Base-by-base conservation (phyloP, 192 early-diverging fungal genomes). In the Lunasporangiospora selenospora region DNA sequence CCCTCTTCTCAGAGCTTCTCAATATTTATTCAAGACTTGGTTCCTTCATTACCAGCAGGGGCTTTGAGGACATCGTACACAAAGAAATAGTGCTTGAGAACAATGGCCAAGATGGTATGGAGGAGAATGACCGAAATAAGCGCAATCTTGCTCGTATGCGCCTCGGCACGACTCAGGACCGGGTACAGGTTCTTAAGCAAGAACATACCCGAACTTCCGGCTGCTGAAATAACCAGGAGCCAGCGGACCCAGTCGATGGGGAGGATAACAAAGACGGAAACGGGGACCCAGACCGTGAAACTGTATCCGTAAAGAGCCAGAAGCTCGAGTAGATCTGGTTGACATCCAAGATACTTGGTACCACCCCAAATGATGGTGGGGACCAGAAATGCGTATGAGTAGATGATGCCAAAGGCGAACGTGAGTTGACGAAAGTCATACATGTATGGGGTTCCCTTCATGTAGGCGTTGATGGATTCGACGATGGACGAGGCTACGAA, bases 401-500 rank as follows among this genome's bases (percentile, higher is more conserved):
- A 99, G 23, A 98, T 81, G 15, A 88, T 88, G 30, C 83, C 81
- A 16, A 88, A 86, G 3, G 95, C 96, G 58, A 92, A 89, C 0
- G 91, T 89, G 30, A 99, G 76, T 58, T 89, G 79, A 13, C 87
- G 80, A 75, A 98, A 88, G 67, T 98, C 91, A 75, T 91, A 92
- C 29, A 76, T 75, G 76, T 88, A 87, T 29, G 67, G 31, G 6
- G 53, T 53, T 0, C 77, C 80, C 1, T 67, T 58, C 21, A 90
- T 79, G 36, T 85, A 81, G 34, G 89, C 85, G 18, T 84, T 85
- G 49, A 99, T 90, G 29, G 90, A 92, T 13, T 87, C 87, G 31
- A 96, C 92, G 27, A 99, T 83, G 26, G 92, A 92, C 5, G 93
- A 92, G 12, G 95, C 90, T 18, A 96, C 93, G 81, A 98, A 99